A percentile compares a stretch with the other conserved stretches of the same genome.
Conservation (phyloP, 306 rosid genomes). For the Prunus campanulata region DNA sequence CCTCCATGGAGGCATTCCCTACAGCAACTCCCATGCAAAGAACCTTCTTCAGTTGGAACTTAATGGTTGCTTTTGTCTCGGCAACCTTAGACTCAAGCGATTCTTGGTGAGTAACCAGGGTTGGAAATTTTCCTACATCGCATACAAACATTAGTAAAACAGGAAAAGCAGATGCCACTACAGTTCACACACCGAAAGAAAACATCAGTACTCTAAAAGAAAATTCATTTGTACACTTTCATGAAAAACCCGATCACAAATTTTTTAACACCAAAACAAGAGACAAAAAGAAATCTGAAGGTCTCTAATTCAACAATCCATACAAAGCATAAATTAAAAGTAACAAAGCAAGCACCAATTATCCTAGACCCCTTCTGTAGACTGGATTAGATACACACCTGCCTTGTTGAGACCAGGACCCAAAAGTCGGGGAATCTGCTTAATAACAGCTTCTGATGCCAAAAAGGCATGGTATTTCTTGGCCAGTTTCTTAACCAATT, state of each 20-base stretch:
- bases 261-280: too few relatives aligned
- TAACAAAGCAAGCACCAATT: background rate
- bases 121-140: slow-evolving; percentile 71
- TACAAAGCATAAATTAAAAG: background rate
- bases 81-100: slow-evolving; percentile 75
- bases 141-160: background rate
- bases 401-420: slow-evolving; percentile 97
- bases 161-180: background rate
- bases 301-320: too few relatives aligned
- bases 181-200: background rate
- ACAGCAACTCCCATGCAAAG: slow-evolving; percentile 93
- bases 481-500: slow-evolving; percentile 74
- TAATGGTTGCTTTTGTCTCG: slow-evolving; percentile 80
- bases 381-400: slow-evolving; percentile 41
- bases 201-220: background rate
- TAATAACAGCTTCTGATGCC: slow-evolving; percentile 86
- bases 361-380: background rate
- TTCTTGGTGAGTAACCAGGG: slow-evolving; percentile 80
- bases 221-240: too few relatives aligned
- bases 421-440: slow-evolving; percentile 86
- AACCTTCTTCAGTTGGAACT: slow-evolving; percentile 85
- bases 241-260: background rate
- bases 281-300: background rate
- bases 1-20: slow-evolving; percentile 83
- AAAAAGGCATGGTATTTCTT: slow-evolving; percentile 82